Percentiles rank a stretch among this genome's conserved stretches.
Conservation (phyloP, 2,329 filamentous ascomycete genomes). For the Shiraia sp. region DNA sequence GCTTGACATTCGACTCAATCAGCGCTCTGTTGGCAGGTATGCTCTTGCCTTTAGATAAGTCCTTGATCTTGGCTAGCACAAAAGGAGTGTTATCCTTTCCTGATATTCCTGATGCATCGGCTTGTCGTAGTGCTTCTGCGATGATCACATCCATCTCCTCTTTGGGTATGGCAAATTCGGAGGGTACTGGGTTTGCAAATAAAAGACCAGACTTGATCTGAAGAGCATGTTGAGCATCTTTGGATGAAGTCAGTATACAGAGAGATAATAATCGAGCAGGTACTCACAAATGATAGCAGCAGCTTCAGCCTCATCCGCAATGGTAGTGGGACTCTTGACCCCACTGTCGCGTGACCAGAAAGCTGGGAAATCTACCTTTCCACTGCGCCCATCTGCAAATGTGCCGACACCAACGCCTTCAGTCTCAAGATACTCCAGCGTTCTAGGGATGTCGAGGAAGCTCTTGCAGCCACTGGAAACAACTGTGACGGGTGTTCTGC, state of each 20-base stretch:
- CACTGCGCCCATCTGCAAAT: slow-evolving; percentile 79
- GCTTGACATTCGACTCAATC: slow-evolving; percentile 67
- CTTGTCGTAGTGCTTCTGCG: slow-evolving; percentile 44
- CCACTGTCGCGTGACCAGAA: slow-evolving; percentile 93
- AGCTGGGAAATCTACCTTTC: slow-evolving; percentile 80
- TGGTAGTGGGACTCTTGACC: slow-evolving; percentile 73
- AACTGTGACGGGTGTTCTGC: slow-evolving; percentile 84
- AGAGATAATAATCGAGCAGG: background rate
- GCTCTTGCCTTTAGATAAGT: slow-evolving; percentile 73
- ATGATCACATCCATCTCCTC: slow-evolving; percentile 48
- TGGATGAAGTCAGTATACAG: slow-evolving; percentile 5
- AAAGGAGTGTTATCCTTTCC: slow-evolving; percentile 85
- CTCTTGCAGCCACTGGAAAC: slow-evolving; percentile 92
- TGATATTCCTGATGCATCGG: slow-evolving; percentile 51
- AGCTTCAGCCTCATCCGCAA: slow-evolving; percentile 77
- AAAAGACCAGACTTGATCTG: slow-evolving; percentile 77
- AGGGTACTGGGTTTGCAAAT: slow-evolving; percentile 87
- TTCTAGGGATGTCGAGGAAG: slow-evolving; percentile 89
- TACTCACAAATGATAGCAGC: slow-evolving; percentile 78
- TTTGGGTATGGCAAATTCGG: slow-evolving; percentile 69
- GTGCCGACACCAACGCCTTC: slow-evolving; percentile 82
- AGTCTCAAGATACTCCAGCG: slow-evolving; percentile 77
- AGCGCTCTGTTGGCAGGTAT: slow-evolving; percentile 74
- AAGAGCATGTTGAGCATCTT: slow-evolving; percentile 72
- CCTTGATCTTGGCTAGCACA: slow-evolving; percentile 75